Base-by-base conservation (phyloP, 495 filamentous ascomycete species). In the Usnea hakonensis region DNA sequence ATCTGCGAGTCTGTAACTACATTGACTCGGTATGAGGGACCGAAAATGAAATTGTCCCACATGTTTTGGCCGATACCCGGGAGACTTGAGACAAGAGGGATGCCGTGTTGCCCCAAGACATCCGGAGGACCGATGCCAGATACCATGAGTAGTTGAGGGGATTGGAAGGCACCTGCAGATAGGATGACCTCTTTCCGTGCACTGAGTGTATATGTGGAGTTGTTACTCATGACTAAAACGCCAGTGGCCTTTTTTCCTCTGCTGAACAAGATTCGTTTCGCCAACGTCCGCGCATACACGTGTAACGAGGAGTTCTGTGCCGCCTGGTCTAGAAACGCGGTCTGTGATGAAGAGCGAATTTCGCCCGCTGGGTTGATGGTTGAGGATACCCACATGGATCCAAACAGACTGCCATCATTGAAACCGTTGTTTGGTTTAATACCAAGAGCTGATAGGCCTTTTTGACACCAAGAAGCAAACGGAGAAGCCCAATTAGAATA, bases 141-240 rank as follows among this genome's bases (percentile, higher is more conserved):
- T 0, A 84, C 76, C 66, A 88, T 84, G 13, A 88, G 74, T 3
- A 88, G 69, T 2, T 73, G 68, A 7, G 86, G 83, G 0, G 85
- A 79, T 17, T 79, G 76, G 23, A 80, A 73, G 13, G 79, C 67
- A 11, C 86, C 86, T n/a, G 79, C 80, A 2, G 84, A 82, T 1
- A 86, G 64, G 46, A 89, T 77, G 3, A 88, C 80, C 40, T 85
- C 81, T 41, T 76, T 81, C 14, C 68, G 72, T 1, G 80, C 48
- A 3, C 14, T 32, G 2, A 32, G 48, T 3, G 48, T 52, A 32
- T 50, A 50, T 1, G 13, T 4, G 17, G 13, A 28, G 23, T 9
- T 32, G 16, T 32, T 52, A 7, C 69, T 65, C 19, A 72, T 57
- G 9, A 65, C 67, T n/a, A 75, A 23, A 10, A 48, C 5, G 0